Evolutionary conservation across 768 basidiomycete species (phyloP), one percentile per base, ranked within the genome.

Genomic region (Tulasnella sp.): DNA sequence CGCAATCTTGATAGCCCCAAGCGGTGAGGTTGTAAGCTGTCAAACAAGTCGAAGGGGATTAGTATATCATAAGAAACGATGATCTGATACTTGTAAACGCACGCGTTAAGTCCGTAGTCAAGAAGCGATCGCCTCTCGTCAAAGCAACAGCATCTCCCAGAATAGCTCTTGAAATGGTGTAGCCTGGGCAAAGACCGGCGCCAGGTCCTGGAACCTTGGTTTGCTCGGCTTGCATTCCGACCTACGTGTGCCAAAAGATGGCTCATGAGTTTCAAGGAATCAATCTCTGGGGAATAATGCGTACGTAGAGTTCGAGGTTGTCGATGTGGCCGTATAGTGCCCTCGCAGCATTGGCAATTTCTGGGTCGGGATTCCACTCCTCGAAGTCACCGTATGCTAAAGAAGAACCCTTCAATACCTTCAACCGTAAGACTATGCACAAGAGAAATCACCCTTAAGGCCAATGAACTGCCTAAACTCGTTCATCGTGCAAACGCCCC

Each of bases 121-220:
- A 84, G 85, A 92, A 94, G 6, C 92, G 89, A 82, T 95, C 94
- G 9, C 94, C 93, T 42, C 93, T 89, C 40, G 88, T 89, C 78
- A 95, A 85, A 79, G 87, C 89, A 39, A 79, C 80, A 1, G 82
- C 82, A 73, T 82, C 82, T 15, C 90, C 87, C 18, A 96, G 86
- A 80, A 96, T 95, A n/a, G 93, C 92, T 67, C 94, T 87, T 9
- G 93, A 93, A 80, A 93, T 91, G 5, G 94, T 94, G 84, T 90
- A 94, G 37, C 93, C 92, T 5, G 93, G 93, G 82, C 93, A 94
- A 5, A 94, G 82, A 15, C 93, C 93, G 7, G 92, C 90, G 9
- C 93, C 94, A 0, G 89, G 87, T 32, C 86, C 86, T 7, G 90
- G 88, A 2, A 81, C 79, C 82, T 94, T 94, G 2, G 91, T 82